phyloP scores from a whole-genome alignment of 1,284 basidiomycete genomes.

The Cystobasidium slooffiae region DNA sequence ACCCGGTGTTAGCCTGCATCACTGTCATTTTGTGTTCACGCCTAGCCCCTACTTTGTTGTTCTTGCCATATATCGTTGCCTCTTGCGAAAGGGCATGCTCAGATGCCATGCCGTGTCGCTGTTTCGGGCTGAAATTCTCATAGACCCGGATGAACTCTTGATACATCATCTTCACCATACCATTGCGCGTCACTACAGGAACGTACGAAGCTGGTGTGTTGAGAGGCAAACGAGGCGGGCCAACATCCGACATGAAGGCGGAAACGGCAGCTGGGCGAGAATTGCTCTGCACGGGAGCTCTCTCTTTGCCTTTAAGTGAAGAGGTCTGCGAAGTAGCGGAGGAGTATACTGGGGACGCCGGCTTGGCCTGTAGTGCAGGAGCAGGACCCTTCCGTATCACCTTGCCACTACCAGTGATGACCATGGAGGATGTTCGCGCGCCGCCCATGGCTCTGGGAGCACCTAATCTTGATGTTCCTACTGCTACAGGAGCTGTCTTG shows the following conservation, averaged over 20 bases:
- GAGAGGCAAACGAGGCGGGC: slow-evolving; percentile 34
- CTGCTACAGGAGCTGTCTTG: neutral
- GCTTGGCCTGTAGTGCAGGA: slow-evolving; percentile 6
- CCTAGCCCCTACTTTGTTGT: slow-evolving; percentile 55
- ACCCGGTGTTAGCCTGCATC: slow-evolving; percentile 73
- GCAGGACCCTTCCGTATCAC: slow-evolving; percentile 29
- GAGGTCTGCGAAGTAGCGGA: neutral
- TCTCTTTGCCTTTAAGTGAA: slow-evolving; percentile 32
- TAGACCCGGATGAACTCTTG: slow-evolving; percentile 32
- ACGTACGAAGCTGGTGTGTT: slow-evolving; percentile 38
- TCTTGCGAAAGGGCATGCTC: slow-evolving; percentile 43
- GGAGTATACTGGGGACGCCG: neutral
- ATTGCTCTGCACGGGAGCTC: neutral
- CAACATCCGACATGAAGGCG: slow-evolving; percentile 16
- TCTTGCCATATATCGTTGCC: slow-evolving; percentile 45
- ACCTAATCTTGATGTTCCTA: slow-evolving; percentile 16
- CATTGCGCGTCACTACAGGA: slow-evolving; percentile 37
- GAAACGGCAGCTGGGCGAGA: neutral
- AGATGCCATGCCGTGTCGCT: slow-evolving; percentile 13
- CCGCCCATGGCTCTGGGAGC: slow-evolving; percentile 13
- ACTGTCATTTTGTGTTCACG: slow-evolving; percentile 66
- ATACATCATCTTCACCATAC: slow-evolving; percentile 30
- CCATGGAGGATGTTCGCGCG: slow-evolving; percentile 1
- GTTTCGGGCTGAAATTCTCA: slow-evolving; percentile 12
- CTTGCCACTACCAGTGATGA: slow-evolving; percentile 20